These are phyloP conservation scores for Diaporthe citri DNA, from an alignment of 2,329 filamentous ascomycete species.

Conservation along the genomic window DNA sequence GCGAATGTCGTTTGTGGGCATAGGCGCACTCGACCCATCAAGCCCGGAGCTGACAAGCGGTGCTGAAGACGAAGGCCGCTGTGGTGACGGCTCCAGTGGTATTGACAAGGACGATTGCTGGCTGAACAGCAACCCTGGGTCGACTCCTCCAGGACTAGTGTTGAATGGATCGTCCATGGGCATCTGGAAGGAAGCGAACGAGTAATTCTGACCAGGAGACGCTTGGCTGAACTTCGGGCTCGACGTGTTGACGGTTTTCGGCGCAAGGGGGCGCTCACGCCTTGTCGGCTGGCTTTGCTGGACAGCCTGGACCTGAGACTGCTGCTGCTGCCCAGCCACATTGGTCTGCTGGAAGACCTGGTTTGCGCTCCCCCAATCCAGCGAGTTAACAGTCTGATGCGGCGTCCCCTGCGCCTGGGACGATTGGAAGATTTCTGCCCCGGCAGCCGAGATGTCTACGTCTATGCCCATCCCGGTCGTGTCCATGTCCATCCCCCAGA, in stretches of 20 bases:
- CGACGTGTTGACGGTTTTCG: constrained; percentile 57
- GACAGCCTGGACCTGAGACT: constrained; percentile 41
- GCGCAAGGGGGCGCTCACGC: constrained; percentile 62
- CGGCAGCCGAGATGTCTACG: constrained; percentile 60
- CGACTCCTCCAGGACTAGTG: constrained; percentile 63
- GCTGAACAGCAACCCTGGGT: constrained; percentile 71
- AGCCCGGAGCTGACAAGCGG: constrained; percentile 42
- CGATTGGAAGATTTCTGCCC: constrained; percentile 58
- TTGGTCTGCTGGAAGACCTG: constrained; percentile 66
- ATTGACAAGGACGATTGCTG: constrained; percentile 55
- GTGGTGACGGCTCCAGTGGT: constrained; percentile 32
- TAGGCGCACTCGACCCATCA: constrained; percentile 47
- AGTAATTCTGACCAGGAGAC: constrained; percentile 45
- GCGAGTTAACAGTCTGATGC: constrained; percentile 63
- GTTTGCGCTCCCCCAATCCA: constrained; percentile 69
- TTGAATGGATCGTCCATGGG: constrained; percentile 65
- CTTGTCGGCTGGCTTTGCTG: constrained; percentile 50
- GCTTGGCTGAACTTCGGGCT: constrained; percentile 49
- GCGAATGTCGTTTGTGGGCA: constrained; percentile 53
- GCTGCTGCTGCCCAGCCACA: constrained; percentile 47
- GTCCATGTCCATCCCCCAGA: constrained; percentile 73
- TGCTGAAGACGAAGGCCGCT: constrained; percentile 40
- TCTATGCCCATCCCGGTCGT: constrained; percentile 36
- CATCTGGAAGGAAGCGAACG: constrained; percentile 57
- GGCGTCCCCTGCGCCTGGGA: constrained; percentile 44